Percentiles rank a stretch among this genome's conserved stretches.
These are phyloP conservation scores for Austroboletus novae-zelandiae DNA, from an alignment of 1,284 basidiomycete genomes.

Conservation along the genomic window DNA sequence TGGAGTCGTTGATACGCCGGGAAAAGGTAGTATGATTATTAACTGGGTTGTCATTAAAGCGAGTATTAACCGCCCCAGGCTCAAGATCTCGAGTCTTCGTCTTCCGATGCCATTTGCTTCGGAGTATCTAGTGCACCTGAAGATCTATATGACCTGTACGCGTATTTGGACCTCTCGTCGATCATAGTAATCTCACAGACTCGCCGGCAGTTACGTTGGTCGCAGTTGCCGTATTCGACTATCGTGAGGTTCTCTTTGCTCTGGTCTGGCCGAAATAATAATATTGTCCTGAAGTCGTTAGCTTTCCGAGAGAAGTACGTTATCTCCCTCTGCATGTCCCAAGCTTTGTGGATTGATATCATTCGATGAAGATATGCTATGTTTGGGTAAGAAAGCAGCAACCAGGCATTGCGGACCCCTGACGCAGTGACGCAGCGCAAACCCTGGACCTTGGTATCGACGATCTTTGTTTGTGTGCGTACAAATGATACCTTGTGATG, in stretches of 20 bases:
- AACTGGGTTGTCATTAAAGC: too few relatives aligned
- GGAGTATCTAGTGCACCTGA: too few relatives aligned
- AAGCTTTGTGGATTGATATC: background rate
- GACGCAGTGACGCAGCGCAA: background rate
- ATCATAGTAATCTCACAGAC: too few relatives aligned
- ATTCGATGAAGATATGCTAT: background rate
- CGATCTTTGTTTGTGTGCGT: background rate
- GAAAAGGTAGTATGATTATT: too few relatives aligned
- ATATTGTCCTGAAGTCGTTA: background rate
- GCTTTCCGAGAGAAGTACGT: background rate
- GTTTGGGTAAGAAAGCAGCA: background rate
- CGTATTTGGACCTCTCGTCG: too few relatives aligned
- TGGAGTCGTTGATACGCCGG: too few relatives aligned
- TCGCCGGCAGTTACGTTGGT: background rate
- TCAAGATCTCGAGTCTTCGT: too few relatives aligned
- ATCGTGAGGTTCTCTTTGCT: background rate
- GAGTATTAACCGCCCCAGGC: too few relatives aligned
- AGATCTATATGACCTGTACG: too few relatives aligned
- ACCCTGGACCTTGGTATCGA: background rate
- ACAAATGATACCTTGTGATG: background rate
- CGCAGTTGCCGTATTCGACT: background rate
- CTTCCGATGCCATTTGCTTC: too few relatives aligned
- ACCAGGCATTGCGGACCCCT: too few relatives aligned
- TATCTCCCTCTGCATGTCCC: background rate
- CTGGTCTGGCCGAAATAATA: too few relatives aligned